A percentile compares a stretch with the other conserved stretches of the same genome.
phyloP scores from a whole-genome alignment of 1,284 basidiomycete genomes.

The Ceratorhiza oryzae-sativae region DNA sequence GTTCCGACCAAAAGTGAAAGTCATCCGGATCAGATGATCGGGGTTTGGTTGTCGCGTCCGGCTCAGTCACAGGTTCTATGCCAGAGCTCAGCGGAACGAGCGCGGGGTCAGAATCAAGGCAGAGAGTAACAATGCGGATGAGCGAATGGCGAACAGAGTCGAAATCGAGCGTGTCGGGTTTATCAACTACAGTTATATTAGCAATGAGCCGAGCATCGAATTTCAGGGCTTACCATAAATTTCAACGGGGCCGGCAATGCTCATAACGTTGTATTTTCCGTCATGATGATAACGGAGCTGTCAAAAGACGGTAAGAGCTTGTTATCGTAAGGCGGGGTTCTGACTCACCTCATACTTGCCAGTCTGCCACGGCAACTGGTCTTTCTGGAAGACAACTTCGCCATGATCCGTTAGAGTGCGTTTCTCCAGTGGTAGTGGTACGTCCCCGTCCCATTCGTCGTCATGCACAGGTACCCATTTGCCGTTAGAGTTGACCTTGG shows the following conservation, averaged over 20 bases:
- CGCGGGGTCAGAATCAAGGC: slow-evolving; percentile 83
- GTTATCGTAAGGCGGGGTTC: no score
- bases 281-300: slow-evolving; percentile 88
- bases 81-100: slow-evolving; percentile 71
- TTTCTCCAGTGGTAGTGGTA: slow-evolving; percentile 61
- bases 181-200: slow-evolving; percentile 62
- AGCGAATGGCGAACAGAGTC: slow-evolving; percentile 69
- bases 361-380: slow-evolving; percentile 83
- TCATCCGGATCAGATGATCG: slow-evolving; percentile 80
- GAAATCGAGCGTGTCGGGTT: slow-evolving; percentile 68
- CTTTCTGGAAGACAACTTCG: slow-evolving; percentile 75
- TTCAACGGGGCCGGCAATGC: slow-evolving; percentile 81
- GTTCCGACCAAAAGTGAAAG: slow-evolving; percentile 91
- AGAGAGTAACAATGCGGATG: slow-evolving; percentile 80
- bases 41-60: slow-evolving; percentile 15
- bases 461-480: slow-evolving; percentile 92
- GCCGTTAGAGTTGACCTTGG: slow-evolving; percentile 85
- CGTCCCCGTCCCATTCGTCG: slow-evolving; percentile 93
- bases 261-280: slow-evolving; percentile 96
- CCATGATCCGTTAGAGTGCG: slow-evolving; percentile 59
- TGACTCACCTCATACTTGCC: slow-evolving; percentile 84
- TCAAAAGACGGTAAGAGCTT: no score
- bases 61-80: slow-evolving; percentile 46
- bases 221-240: slow-evolving; percentile 73
- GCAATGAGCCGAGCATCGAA: not conserved